Conservation (phyloP, 164 flowering plant genomes). For the Vitis rotundifolia region DNA sequence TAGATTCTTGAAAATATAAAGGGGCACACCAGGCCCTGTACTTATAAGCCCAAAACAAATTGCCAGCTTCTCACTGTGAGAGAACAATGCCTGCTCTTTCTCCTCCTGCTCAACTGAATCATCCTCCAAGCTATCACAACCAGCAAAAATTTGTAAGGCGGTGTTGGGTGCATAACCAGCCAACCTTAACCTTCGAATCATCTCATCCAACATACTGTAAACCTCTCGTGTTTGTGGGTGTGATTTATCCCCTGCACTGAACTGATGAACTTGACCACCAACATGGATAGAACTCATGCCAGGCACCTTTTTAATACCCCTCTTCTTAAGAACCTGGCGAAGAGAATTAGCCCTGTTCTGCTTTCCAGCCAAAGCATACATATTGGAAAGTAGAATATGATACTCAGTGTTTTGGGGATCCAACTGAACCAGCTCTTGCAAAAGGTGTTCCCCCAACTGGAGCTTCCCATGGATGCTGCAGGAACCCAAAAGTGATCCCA, state of each 20-base stretch:
- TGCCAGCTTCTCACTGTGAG: slow-evolving; percentile 68
- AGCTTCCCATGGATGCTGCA: slow-evolving; percentile 59
- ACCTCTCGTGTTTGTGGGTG: slow-evolving; percentile 45
- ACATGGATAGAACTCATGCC: slow-evolving; percentile 64
- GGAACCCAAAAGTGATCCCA: slow-evolving; percentile 66
- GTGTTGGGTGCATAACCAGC: slow-evolving; percentile 55
- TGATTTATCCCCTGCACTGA: slow-evolving; percentile 64
- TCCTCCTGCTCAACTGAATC: slow-evolving; percentile 40
- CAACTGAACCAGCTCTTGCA: slow-evolving; percentile 38
- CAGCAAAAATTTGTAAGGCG: slow-evolving; percentile 28
- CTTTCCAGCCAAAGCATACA: slow-evolving; percentile 54
- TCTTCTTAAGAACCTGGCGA: slow-evolving; percentile 33
- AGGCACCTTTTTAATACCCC: slow-evolving; percentile 54
- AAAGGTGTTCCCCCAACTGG: slow-evolving; percentile 40
- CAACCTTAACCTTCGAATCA: slow-evolving; percentile 39
- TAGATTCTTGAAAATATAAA: slow-evolving; percentile 59
- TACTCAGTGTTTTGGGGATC: slow-evolving; percentile 57
- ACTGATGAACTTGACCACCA: slow-evolving; percentile 48
- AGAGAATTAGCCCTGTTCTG: slow-evolving; percentile 37
- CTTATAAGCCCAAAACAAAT: slow-evolving; percentile 54
- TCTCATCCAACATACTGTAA: slow-evolving; percentile 43
- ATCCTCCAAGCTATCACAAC: slow-evolving; percentile 14
- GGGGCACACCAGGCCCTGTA: slow-evolving; percentile 40
- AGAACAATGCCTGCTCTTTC: slow-evolving; percentile 53
- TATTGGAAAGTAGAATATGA: slow-evolving; percentile 59